phyloP scores from a whole-genome alignment of 2,329 filamentous ascomycete species.

The Ceratocystis colombiana region DNA sequence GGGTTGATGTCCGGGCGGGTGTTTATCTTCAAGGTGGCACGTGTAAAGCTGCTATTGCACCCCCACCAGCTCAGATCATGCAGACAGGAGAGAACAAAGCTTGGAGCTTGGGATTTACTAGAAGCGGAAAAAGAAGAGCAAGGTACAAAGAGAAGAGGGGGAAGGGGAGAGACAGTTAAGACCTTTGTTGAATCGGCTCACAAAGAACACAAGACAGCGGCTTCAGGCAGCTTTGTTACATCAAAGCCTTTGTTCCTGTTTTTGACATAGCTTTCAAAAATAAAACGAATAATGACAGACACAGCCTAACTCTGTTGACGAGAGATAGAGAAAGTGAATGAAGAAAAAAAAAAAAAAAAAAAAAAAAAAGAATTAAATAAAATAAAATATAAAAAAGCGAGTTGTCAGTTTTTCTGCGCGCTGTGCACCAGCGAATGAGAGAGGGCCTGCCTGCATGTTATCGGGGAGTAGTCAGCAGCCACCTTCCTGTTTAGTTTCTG shows the following conservation, averaged over 20 bases:
- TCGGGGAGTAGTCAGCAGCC: not conserved
- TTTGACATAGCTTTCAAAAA: too few relatives aligned
- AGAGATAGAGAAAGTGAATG: too few relatives aligned
- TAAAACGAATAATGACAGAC: too few relatives aligned
- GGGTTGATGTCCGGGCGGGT: not conserved
- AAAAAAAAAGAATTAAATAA: too few relatives aligned
- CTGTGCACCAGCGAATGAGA: not conserved
- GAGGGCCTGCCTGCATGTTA: not conserved
- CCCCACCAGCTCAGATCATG: not conserved
- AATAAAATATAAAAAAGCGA: not conserved
- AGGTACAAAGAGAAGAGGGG: not conserved
- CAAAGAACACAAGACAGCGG: not conserved
- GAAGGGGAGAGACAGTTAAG: not conserved
- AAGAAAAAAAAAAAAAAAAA: too few relatives aligned
- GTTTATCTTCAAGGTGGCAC: not conserved
- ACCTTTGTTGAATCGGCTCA: not conserved
- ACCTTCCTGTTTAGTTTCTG: too few relatives aligned
- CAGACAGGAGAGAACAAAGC: not conserved
- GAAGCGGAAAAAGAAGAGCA: not conserved
- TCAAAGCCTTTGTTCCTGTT: not conserved
- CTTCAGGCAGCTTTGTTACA: slow-evolving; percentile 1
- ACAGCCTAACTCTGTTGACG: too few relatives aligned
- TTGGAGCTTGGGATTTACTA: not conserved
- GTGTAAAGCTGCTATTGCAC: not conserved
- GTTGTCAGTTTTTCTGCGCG: not conserved